Percentiles rank a stretch among this genome's conserved stretches.
Conservation (phyloP, 2,329 filamentous ascomycete species). For the Sporothrix sp. region DNA sequence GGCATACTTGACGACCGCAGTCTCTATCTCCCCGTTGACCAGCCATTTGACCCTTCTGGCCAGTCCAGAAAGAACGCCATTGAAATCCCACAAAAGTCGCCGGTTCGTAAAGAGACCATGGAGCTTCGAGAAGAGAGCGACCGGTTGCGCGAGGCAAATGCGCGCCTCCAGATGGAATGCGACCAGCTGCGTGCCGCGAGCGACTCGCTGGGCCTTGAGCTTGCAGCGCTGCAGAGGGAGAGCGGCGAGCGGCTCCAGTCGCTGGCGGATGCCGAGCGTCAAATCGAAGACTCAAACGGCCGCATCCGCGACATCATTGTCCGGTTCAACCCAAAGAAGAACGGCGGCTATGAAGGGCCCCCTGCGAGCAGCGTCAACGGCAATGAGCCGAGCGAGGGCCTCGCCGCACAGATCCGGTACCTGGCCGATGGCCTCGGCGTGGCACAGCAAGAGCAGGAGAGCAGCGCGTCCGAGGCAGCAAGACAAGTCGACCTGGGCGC, state of each 20-base stretch:
- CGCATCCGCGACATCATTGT: conserved; percentile 59
- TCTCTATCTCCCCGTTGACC: conserved; percentile 60
- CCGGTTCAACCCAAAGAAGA: conserved; percentile 48
- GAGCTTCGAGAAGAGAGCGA: conserved; percentile 38
- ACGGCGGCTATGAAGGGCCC: conserved; percentile 35
- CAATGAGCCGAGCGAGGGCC: conserved; percentile 35
- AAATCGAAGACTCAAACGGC: conserved; percentile 57
- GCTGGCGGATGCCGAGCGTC: conserved; percentile 53
- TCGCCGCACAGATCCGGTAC: conserved; percentile 56
- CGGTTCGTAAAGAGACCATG: conserved; percentile 43
- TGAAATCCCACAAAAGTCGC: conserved; percentile 51
- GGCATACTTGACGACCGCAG: conserved; percentile 68
- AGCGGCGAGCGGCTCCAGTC: conserved; percentile 35
- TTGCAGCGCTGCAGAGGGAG: conserved; percentile 29
- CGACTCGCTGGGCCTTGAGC: conserved; percentile 27
- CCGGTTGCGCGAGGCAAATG: conserved; percentile 6
- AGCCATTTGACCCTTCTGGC: conserved; percentile 40
- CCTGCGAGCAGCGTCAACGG: conserved; percentile 26
- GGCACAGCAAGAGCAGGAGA: conserved; percentile 48
- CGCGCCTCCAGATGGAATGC: conserved; percentile 24
- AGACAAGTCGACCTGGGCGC: conserved; percentile 21
- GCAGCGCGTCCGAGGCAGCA: conserved; percentile 10
- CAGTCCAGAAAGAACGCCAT: conserved; percentile 30
- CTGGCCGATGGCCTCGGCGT: conserved; percentile 55
- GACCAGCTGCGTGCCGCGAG: conserved; percentile 25